Base-by-base conservation (phyloP, 371 early-diverging fungal genomes). In the Circinella minor region DNA sequence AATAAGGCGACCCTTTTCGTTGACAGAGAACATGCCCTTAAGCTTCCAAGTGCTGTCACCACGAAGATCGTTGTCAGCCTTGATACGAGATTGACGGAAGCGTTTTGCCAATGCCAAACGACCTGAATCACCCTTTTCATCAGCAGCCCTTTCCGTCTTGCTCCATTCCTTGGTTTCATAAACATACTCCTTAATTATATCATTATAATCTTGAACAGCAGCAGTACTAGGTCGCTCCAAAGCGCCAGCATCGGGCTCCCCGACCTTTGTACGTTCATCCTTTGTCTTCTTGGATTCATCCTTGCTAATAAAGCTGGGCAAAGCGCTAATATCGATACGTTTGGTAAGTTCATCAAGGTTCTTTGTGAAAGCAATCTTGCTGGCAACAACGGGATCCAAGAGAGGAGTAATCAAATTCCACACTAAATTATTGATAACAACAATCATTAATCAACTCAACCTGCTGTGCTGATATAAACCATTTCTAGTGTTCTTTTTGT, bases 371-470 rank as follows among this genome's bases (percentile, higher is more conserved):
- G 83, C 82, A 76, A 97, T 90, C 81, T 97, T 97, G 76, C 88
- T 77, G 1, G 91, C 93, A 4, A 97, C 96, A 11, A 95, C 94
- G 37, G 98, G 97, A 83, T 97, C 98, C 36, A 97, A 82, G 74
- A 94, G 79, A 20, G 94, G 92, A n/a, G 89, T 83, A 64, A 94
- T 91, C 74, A 94, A 77, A 70, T 85, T 90, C 92, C 92, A 95
- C 17, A 93, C 88, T 78, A 67, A 14, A 68, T 54, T 14, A 55
- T 17, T 17, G n/a, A 63, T 49, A 36, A 3, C 11, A 9, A 9
- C 9, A 43, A 43, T 43, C 11, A 43, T 6, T 9, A 43, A 43
- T 43, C 9, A 43, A 43, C 11, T 27, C 27, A 27, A 27, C 2
- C 2, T 27, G 27, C 66, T 37, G 34, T 4, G 7, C 27, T 15